Evolutionary conservation across 2,329 filamentous ascomycete genomes (phyloP), one percentile per base, ranked within the genome.

Genomic region (Fusarium mangiferae): DNA sequence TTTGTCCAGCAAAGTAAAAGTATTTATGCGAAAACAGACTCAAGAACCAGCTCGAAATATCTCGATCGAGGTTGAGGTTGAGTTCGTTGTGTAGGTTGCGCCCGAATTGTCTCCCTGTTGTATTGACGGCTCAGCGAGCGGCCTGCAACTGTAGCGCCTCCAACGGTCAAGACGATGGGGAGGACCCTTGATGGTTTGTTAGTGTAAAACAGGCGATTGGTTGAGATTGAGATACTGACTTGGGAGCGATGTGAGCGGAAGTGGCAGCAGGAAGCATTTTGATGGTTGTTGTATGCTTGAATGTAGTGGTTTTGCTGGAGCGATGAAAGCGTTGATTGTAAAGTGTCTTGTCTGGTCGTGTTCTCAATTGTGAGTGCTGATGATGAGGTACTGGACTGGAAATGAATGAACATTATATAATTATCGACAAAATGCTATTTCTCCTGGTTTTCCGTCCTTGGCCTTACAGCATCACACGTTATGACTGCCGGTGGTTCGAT

Each of bases 21-120:
- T 36, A 73, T 64, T 10, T 76, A 77, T 66, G 73, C 73, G 51
- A 77, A 77, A 10, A 77, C 66, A 3, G 75, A 77, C 28, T 77
- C 75, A 12, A 77, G 68, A 22, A 77, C 71, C 13, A 62, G 38
- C 26, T 74, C 62, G 18, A 77, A 68, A 33, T 66, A 77, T 56
- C 52, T 63, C 3, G 75, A 66, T 54, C 62, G 66, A 55, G 74
- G 52, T 54, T 66, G 52, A 11, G 66, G 13, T n/a, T 28, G 22
- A 24, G 39, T 42, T 14, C 20, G 66, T 48, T 52, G 35, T 6
- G 59, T 39, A 17, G 68, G 38, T 18, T 58, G 59, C 48, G 42
- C 38, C 26, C 60, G 66, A 1, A 38, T 36, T 5, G 70, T 68
- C 26, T 64, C 64, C 36, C 56, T 62, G 15, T 57, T 67, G 70